Conservation (phyloP, 2,329 filamentous ascomycete genomes). For the Pestalotiopsis fici region DNA sequence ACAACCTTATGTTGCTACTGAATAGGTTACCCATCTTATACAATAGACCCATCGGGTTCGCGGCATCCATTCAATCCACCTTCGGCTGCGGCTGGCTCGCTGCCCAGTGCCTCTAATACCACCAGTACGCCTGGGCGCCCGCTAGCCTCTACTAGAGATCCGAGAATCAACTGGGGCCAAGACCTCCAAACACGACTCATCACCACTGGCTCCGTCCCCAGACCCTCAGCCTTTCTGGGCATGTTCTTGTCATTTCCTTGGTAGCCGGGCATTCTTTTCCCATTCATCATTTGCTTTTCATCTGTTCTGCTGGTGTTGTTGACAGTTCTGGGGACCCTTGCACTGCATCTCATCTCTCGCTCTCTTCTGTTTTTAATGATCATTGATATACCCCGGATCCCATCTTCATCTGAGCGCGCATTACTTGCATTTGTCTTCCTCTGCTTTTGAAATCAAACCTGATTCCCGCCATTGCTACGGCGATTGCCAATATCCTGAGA, state of each 20-base stretch:
- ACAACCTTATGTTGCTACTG: neutral
- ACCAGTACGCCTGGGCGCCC: neutral
- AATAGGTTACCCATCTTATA: neutral
- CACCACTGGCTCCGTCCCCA: neutral
- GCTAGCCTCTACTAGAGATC: neutral
- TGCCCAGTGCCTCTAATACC: neutral
- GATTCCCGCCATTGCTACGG: neutral
- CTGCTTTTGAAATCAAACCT: neutral
- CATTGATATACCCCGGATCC: neutral
- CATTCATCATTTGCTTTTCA: neutral
- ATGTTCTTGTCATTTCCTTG: constrained; percentile 5
- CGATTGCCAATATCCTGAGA: neutral
- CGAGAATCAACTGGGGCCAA: neutral
- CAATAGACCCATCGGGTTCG: neutral
- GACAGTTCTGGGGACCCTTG: constrained; percentile 1
- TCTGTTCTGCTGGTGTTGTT: neutral
- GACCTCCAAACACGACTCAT: neutral
- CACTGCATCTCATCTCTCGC: neutral
- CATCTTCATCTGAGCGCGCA: neutral
- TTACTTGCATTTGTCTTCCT: neutral
- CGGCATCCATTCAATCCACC: neutral
- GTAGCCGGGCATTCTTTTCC: neutral
- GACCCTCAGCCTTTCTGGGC: constrained; percentile 4
- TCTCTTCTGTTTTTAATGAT: neutral
- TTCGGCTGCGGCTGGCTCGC: neutral